Base-by-base conservation (phyloP, 495 filamentous ascomycete genomes). In the Venustampulla echinocandica region DNA sequence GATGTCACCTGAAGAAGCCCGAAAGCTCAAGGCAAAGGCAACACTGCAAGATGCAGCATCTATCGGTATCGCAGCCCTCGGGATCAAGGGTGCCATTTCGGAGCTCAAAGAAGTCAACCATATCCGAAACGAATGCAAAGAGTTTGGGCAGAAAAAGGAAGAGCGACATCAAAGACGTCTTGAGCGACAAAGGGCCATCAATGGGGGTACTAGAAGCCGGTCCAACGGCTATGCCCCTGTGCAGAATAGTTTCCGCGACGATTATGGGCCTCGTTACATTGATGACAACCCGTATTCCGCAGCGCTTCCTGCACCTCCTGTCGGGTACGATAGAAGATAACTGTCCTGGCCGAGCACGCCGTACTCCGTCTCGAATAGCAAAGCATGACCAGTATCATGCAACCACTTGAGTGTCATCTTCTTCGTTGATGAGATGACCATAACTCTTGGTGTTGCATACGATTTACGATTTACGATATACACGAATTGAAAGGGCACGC, bases 41-140 rank as follows among this genome's bases (percentile, higher is more conserved):
- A 71, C 82, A 44, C 52, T 87, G 40, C 76, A 83, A 60, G 87
- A 93, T 61, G 78, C 79, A 10, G 81, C 86, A 2, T 82, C 82
- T 27, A 69, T 94, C 0, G 87, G 87, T 52, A 82, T 95, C 40
- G 88, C 88, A 10, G 86, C 85, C 2, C 69, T 93, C 24, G 86
- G 89, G 59, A 83, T 94, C 70, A 89, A 88, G 64, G 81, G 83
- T 25, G 87, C 86, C 33, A 70, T 87, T 52, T 74, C 73, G 2
- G 85, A 90, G 61, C 56, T 58, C 48, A 58, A 58, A 46, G 55
- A 58, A 25, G 55, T 52, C 52, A 70, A 76, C 28, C 72, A 82
- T 62, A 70, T 80, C 57, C 68, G 76, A 25, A 69, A 75, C 49
- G 71, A 75, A 47, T 63, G 65, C 22, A 55, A 66, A 9, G 64